Base-by-base conservation (phyloP, 306 rosid genomes). In the Cicer yamashitae region DNA sequence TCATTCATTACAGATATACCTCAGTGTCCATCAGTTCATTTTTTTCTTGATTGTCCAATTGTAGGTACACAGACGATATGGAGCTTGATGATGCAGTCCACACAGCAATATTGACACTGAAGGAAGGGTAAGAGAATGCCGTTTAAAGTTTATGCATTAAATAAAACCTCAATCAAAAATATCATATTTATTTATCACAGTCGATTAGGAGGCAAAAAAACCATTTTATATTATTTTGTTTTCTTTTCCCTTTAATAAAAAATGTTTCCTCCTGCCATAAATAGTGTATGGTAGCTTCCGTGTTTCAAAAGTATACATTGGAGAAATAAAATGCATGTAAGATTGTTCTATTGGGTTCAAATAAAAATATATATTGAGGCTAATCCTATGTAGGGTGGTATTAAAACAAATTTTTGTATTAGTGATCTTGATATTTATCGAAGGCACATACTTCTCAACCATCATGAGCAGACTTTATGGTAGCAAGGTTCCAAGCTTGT, bases 1-100 rank as follows among this genome's bases (percentile, higher is more conserved):
- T 74, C 20, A 18, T 62, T 46, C 22, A 20, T 13, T 7, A 34
- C 17, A 51, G n/a, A 40, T 52, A 40, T 25, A 58, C 58, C 12
- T 67, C 12, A 9, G 5, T 64, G 61, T 14, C 17, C 9, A 48
- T 20, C 48, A 67, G 20, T 64, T 75, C 43, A 65, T 5, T 69
- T 62, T n/a, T 53, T 58, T 56, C 47, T 48, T 73, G 68, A 46
- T 59, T 77, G n/a, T 73, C 82, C 43, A 17, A 56, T 77, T 74
- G 70, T 70, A 96, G 98, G 87, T 91, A 94, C 67, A 90, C 96
- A 7, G 96, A 91, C n/a, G 96, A 91, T 52, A 94, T 94, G 96
- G 98, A 94, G 82, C 91, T 94, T 25, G 97, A 94, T 72, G 98
- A 94, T 86, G 98, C 96, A 52, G 94, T 90, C 59, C 98, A 94